Evolutionary conservation across 2,329 filamentous ascomycete species (phyloP).

Genomic region (Blastomyces parvus): DNA sequence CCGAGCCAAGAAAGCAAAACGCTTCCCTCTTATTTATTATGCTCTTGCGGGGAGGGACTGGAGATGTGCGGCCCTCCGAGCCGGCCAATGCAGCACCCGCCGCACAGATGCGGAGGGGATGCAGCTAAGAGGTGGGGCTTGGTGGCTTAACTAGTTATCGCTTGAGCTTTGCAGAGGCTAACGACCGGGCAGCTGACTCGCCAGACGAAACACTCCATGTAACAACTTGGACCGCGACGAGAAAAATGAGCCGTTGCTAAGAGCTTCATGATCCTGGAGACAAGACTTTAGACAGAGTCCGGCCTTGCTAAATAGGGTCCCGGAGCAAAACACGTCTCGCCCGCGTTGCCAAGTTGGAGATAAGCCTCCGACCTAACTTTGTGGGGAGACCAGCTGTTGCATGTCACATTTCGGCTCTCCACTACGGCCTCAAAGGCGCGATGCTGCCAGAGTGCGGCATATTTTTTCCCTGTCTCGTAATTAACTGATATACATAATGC

Average conservation of each 20-base stretch:
- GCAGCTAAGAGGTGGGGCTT: background rate
- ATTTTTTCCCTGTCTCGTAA: background rate
- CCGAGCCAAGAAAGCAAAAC: background rate
- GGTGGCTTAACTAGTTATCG: background rate
- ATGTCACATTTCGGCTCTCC: background rate
- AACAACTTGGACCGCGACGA: background rate
- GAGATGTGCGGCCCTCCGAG: background rate
- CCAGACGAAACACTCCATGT: background rate
- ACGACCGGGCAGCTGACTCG: background rate
- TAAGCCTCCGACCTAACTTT: background rate
- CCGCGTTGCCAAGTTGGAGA: background rate
- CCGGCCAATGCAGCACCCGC: background rate
- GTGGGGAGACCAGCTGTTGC: background rate
- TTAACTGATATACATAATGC: slow-evolving; percentile 1
- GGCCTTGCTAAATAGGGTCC: background rate
- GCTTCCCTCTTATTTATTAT: background rate
- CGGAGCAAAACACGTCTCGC: slow-evolving; percentile 2
- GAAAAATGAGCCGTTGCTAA: background rate
- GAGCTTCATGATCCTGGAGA: background rate
- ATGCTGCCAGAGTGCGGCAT: background rate
- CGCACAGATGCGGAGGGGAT: background rate
- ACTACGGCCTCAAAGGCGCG: background rate
- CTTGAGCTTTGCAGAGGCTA: background rate
- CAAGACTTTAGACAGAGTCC: background rate
- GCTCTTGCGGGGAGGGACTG: background rate